Evolutionary conservation across 306 rosid genomes (phyloP), one percentile per base, ranked within the genome.

Genomic region (Quercus robur): DNA sequence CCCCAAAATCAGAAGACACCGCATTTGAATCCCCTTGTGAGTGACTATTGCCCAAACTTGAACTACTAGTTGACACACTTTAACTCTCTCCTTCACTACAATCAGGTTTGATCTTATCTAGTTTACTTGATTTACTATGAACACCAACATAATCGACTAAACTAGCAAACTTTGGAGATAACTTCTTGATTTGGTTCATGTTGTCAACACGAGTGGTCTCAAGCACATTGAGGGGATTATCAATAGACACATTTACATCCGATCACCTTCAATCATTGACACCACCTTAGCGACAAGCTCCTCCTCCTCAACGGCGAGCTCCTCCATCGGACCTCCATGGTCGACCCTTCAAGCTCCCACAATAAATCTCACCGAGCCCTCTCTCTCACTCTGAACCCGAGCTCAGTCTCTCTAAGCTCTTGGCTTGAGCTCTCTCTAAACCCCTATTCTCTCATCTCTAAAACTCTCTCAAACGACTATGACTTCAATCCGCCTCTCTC

Each of bases 111-210:
- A 25, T 73, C 80, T 78, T 76, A 84, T 81, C 86, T 81, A 70
- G 64, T 82, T 88, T 86, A 49, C 81, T 78, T 67, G 61, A 62
- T 70, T 81, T 70, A 58, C 90, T 59, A 87, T 78, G 81, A 78
- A 80, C 86, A 85, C 74, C 88, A 2, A 86, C 76, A 70, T 97
- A 88, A 78, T 84, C 85, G 75, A 88, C 90, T 86, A 91, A 84
- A 67, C 86, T 87, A 77, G 92, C 97, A 88, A 93, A 95, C 85
- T 89, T 91, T 21, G 99, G 99, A 17, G 94, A 93, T 58, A 91
- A 67, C 74, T 92, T 79, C 84, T 76, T 81, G 74, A 86, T 77
- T 80, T 67, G 76, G 83, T 77, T 89, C 58, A 72, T 62, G 69
- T 80, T 57, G 66, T 78, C 75, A 74, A 63, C 75, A 56, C 77